Base-by-base conservation (phyloP, 2,329 filamentous ascomycete genomes). In the Arthrobotrys sinensis region DNA sequence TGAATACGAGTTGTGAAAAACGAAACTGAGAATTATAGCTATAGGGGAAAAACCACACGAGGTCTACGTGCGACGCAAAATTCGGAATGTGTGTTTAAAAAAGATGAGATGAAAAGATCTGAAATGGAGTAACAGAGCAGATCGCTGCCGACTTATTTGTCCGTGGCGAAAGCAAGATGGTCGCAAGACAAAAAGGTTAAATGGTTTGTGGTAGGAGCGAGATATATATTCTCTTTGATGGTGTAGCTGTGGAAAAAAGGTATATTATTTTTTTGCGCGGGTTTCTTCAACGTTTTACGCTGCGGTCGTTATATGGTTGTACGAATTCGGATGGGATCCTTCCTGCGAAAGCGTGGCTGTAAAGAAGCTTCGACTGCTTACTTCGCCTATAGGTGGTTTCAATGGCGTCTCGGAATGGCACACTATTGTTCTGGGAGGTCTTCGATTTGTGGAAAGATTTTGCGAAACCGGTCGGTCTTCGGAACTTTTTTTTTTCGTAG, bases 221-320 rank as follows among this genome's bases (percentile, higher is more conserved):
- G 69, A 72, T 72, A 72, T 46, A 72, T 71, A 38, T 38, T 14
- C 36, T 24, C 19, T 16, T 55, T 60, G 11, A 43, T 60, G 34
- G 53, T 43, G 53, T 60, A 60, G 53, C 10, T 24, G 32, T 36
- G 0, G n/a, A 62, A 40, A 28, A 52, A 63, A 63, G 40, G 32
- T 66, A 67, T 75, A 75, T 67, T 32, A 60, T 38, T 55, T 46
- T 57, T 66, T 68, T 75, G 70, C 52, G 70, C 70, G 45, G 40
- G 55, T 73, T 73, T 52, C 28, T 38, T 34, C 14, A 57, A 62
- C 66, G 66, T 70, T 68, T 69, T 68, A 50, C 40, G 60, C 34
- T 55, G 62, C 50, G 62, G 69, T 50, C 43, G 69, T 66, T 70
- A 38, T 60, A 57, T 43, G 48, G 24, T 36, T 40, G 24, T 55